Evolutionary conservation across 2,329 filamentous ascomycete genomes (phyloP), one percentile per base, ranked within the genome.

Genomic region (Epichloe sp.): DNA sequence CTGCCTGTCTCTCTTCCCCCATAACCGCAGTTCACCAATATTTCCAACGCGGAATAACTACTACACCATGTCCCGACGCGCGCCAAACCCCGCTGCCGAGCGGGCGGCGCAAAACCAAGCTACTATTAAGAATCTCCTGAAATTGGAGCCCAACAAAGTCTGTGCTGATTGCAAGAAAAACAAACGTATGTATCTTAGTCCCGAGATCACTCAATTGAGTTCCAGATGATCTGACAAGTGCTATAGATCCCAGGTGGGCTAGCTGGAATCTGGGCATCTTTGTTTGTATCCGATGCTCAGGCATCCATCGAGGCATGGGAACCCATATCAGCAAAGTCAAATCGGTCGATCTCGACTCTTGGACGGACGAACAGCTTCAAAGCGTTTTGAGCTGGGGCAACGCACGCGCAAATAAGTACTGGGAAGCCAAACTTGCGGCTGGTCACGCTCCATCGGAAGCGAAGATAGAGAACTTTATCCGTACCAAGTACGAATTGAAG

Each of bases 391-490:
- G 80, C 73, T 98, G 93, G 94, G 93, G 93, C 54, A 98, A 98
- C 68, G 80, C 85, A 51, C 84, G 90, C 68, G 93, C 93, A 52
- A 98, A 98, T 74, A 97, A 95, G 75, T 95, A 97, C 68, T 98
- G 91, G 91, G 94, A 98, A 70, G 81, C 87, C 55, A 98, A 97
- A 72, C 72, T 98, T 62, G 89, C 91, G 2, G 72, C 85, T 14
- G 90, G 90, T 53, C 93, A 98, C 69, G 82, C 91, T 45, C 93
- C 93, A 1, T 95, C 91, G 21, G 94, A 98, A 73, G 80, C 86
- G 58, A 98, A 98, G 77, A 97, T 98, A 60, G 93, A 98, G 77
- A 98, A 97, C 75, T 98, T 98, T 64, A 97, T 98, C 62, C 83
- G 93, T 58, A 98, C 94, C 52, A 98, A 98, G 70, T 98, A 98